Evolutionary conservation across 2,329 filamentous ascomycete genomes (phyloP).

Genomic region (Stromatinia cepivora): DNA sequence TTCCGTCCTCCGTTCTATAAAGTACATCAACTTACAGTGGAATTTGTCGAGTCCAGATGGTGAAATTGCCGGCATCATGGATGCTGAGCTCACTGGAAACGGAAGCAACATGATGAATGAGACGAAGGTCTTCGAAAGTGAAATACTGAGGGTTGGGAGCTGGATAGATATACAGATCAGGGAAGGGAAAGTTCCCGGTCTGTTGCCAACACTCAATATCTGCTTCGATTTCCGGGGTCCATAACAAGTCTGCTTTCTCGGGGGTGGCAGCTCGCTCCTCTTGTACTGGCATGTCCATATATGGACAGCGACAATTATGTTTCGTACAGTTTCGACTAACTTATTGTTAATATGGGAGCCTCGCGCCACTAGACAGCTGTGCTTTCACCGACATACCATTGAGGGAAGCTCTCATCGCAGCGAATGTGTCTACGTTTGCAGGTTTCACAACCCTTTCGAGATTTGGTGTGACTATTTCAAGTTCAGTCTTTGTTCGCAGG

Average conservation of each 20-base stretch:
- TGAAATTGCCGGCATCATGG: constrained; percentile 78
- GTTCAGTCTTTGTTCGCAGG: constrained; percentile 28
- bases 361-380: not conserved
- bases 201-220: constrained; percentile 80
- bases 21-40: constrained; percentile 69
- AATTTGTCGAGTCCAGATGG: constrained; percentile 89
- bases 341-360: constrained; percentile 32
- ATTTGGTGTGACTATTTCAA: constrained; percentile 85
- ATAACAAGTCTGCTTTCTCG: constrained; percentile 70
- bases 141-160: constrained; percentile 71
- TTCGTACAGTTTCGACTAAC: constrained; percentile 94
- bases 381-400: constrained; percentile 67
- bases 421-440: constrained; percentile 97
- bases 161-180: constrained; percentile 74
- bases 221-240: constrained; percentile 81
- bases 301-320: constrained; percentile 97
- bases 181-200: constrained; percentile 83
- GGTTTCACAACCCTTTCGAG: constrained; percentile 95
- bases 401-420: constrained; percentile 95
- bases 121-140: constrained; percentile 74
- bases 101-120: constrained; percentile 87
- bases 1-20: no score
- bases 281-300: constrained; percentile 80
- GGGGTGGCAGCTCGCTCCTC: constrained; percentile 63
- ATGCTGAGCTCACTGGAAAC: constrained; percentile 80